These are phyloP conservation scores for Fusarium sulawesiense DNA, from an alignment of 2,329 filamentous ascomycete genomes.

Conservation along the genomic window DNA sequence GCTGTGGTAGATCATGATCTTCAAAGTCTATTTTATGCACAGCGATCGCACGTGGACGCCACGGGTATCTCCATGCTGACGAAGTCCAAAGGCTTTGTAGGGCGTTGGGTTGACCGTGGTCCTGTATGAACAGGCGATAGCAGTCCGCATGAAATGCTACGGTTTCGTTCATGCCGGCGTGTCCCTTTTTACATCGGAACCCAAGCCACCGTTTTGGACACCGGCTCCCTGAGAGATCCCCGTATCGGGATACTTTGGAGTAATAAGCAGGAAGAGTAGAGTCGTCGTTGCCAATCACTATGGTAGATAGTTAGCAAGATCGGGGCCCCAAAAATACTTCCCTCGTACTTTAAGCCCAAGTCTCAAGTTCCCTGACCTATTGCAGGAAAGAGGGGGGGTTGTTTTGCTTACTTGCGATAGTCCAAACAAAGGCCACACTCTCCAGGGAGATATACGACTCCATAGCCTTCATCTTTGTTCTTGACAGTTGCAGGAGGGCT, in stretches of 20 bases:
- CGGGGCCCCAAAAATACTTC: no score
- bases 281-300: neutral
- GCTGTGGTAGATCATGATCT: neutral
- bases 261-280: neutral
- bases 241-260: no score
- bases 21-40: neutral
- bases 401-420: no score
- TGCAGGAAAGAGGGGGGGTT: no score
- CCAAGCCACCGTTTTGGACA: neutral
- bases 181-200: neutral
- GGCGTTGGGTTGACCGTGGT: neutral
- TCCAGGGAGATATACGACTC: no score
- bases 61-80: neutral
- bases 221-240: no score
- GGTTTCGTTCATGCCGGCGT: neutral
- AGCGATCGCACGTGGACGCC: neutral
- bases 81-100: neutral
- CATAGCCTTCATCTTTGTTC: rapidly evolving
- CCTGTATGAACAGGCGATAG: neutral
- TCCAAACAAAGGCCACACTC: no score
- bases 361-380: no score
- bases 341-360: no score
- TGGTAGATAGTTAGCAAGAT: no score
- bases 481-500: no score
- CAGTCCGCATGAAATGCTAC: neutral